These are phyloP conservation scores for Aureobasidium lini DNA, from an alignment of 2,329 filamentous ascomycete species.

Conservation along the genomic window DNA sequence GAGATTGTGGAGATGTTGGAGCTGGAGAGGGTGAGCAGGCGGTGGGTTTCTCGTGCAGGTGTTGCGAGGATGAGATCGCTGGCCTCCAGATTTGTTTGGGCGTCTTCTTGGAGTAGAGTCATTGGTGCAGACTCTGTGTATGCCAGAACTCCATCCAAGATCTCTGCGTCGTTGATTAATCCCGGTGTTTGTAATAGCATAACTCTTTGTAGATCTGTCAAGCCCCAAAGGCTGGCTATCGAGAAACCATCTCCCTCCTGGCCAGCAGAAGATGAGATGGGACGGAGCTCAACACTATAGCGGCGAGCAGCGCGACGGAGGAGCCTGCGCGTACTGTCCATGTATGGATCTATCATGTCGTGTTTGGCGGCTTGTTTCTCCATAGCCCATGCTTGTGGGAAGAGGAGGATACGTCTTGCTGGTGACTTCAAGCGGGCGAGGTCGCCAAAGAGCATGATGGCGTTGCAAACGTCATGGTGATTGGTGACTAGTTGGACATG, in stretches of 20 bases:
- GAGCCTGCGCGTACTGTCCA: slow-evolving; percentile 37
- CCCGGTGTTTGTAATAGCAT: slow-evolving; percentile 40
- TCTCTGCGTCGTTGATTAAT: slow-evolving; percentile 38
- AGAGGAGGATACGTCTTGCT: slow-evolving; percentile 38
- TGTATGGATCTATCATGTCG: slow-evolving; percentile 33
- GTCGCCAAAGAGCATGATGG: slow-evolving; percentile 43
- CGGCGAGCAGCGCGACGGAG: slow-evolving; percentile 38
- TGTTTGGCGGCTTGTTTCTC: slow-evolving; percentile 28
- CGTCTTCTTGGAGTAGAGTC: slow-evolving; percentile 24
- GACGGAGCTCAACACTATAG: slow-evolving; percentile 38
- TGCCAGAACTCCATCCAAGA: slow-evolving; percentile 37
- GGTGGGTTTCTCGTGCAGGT: slow-evolving; percentile 19
- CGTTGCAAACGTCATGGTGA: slow-evolving; percentile 41
- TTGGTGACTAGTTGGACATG: slow-evolving; percentile 41
- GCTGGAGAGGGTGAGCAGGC: slow-evolving; percentile 15
- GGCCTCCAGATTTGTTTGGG: too few species aligned
- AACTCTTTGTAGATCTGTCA: slow-evolving; percentile 39
- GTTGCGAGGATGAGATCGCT: slow-evolving; percentile 28
- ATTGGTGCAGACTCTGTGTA: slow-evolving; percentile 28
- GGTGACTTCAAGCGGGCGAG: slow-evolving; percentile 39
- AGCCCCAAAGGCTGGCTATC: slow-evolving; percentile 37
- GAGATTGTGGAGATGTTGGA: slow-evolving; percentile 19
- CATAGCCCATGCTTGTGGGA: slow-evolving; percentile 33
- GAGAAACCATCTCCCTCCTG: slow-evolving; percentile 29
- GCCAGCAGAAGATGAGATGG: slow-evolving; percentile 28